These are phyloP conservation scores for Ceriops decandra DNA, from an alignment of 345 rosid genomes.

Conservation along the genomic window DNA sequence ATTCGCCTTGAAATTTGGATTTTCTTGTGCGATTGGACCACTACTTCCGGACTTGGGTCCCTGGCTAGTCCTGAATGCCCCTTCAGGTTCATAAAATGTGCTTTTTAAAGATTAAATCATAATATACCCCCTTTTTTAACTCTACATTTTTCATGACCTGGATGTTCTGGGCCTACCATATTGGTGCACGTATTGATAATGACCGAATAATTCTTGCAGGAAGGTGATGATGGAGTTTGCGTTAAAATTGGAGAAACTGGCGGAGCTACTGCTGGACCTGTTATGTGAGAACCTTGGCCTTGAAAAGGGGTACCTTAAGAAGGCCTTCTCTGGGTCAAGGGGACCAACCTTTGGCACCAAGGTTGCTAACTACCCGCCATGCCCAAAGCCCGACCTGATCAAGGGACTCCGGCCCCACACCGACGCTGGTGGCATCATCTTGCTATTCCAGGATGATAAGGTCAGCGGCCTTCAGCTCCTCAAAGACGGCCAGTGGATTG, in stretches of 20 bases:
- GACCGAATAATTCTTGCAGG: constrained; percentile 33
- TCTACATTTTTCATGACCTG: no score
- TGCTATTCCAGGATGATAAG: constrained; percentile 80
- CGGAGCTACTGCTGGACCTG: constrained; percentile 74
- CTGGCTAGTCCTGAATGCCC: neutral
- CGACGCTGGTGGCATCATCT: constrained; percentile 96
- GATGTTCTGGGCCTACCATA: neutral
- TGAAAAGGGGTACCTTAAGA: constrained; percentile 72
- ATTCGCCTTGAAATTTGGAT: neutral
- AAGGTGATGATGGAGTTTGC: constrained; percentile 73
- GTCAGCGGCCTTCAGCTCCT: constrained; percentile 96
- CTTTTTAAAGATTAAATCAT: no score
- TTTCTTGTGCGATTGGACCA: constrained; percentile 2
- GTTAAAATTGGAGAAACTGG: constrained; percentile 59
- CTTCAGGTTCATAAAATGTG: neutral
- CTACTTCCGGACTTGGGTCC: neutral
- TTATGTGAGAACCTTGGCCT: constrained; percentile 83
- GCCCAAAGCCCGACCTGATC: constrained; percentile 81
- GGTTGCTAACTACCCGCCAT: constrained; percentile 95
- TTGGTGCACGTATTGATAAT: neutral
- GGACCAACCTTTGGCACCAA: constrained; percentile 89
- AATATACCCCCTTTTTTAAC: no score
- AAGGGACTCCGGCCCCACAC: constrained; percentile 95
- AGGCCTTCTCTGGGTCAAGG: constrained; percentile 54
- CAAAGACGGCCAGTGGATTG: constrained; percentile 82